These are phyloP conservation scores for Phytophthora pisi DNA, from an alignment of 352 stramenopile genomes.

Conservation along the genomic window DNA sequence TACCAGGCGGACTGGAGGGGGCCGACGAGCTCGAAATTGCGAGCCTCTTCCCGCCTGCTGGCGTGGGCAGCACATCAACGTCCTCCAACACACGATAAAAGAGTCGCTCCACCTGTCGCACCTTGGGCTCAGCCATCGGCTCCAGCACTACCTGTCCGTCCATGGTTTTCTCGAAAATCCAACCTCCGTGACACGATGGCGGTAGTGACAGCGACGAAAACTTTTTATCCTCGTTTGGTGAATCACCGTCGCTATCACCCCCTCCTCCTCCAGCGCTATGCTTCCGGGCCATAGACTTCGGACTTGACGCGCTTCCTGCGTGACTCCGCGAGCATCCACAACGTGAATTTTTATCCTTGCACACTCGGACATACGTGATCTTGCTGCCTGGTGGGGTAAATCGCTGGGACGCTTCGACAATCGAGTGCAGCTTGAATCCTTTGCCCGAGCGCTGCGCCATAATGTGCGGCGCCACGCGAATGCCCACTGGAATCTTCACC, in stretches of 20 bases:
- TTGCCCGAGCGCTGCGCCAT: slow-evolving; percentile 85
- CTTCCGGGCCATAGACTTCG: slow-evolving; percentile 29
- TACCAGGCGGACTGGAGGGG: slow-evolving; percentile 41
- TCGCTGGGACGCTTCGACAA: slow-evolving; percentile 81
- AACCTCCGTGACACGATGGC: slow-evolving; percentile 67
- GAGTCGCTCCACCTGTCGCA: slow-evolving; percentile 73
- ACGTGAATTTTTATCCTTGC: slow-evolving; percentile 71
- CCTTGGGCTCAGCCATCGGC: slow-evolving; percentile 60
- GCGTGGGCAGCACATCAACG: slow-evolving; percentile 68
- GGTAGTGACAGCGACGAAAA: slow-evolving; percentile 29
- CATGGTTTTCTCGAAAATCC: slow-evolving; percentile 90
- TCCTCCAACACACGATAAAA: slow-evolving; percentile 83
- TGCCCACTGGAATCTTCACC: slow-evolving; percentile 82
- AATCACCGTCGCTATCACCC: slow-evolving; percentile 11
- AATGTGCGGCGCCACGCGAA: slow-evolving; percentile 81
- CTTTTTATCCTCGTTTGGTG: slow-evolving; percentile 10
- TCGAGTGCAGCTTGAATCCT: slow-evolving; percentile 81
- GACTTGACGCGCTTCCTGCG: slow-evolving; percentile 31
- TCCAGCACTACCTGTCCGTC: slow-evolving; percentile 81
- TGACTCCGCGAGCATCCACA: slow-evolving; percentile 62
- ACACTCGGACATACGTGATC: slow-evolving; percentile 87
- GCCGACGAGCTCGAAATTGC: slow-evolving; percentile 5
- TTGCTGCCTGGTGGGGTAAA: slow-evolving; percentile 84
- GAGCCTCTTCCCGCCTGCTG: slow-evolving; percentile 26
- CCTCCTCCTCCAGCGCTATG: slow-evolving; percentile 18